phyloP scores from a whole-genome alignment of 2,329 filamentous ascomycete species.

The Colletotrichum shisoi region DNA sequence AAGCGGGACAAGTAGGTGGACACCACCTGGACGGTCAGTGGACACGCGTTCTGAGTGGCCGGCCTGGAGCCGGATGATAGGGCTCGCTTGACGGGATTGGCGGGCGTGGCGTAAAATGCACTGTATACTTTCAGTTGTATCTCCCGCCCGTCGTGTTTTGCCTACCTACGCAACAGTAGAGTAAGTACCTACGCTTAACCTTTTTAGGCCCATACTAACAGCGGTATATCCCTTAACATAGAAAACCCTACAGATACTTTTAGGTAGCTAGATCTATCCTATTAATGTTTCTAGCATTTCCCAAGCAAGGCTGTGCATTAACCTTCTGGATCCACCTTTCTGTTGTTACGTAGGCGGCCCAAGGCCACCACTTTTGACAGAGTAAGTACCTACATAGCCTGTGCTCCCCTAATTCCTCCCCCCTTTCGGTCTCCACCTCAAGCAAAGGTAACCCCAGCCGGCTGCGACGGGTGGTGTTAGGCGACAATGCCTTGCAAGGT shows the following conservation, averaged over 20 bases:
- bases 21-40: background rate
- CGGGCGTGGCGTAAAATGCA: background rate
- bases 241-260: too few relatives aligned
- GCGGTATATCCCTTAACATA: too few relatives aligned
- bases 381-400: too few relatives aligned
- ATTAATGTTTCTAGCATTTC: too few relatives aligned
- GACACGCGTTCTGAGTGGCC: conserved; percentile 14
- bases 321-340: too few relatives aligned
- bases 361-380: too few relatives aligned
- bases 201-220: too few relatives aligned
- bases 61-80: background rate
- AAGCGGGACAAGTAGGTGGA: background rate
- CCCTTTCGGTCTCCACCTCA: conserved; percentile 6
- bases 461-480: conserved; percentile 18
- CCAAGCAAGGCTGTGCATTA: too few relatives aligned
- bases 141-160: background rate
- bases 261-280: too few relatives aligned
- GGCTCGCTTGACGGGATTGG: conserved; percentile 26
- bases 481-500: background rate
- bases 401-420: conserved; percentile 21
- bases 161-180: background rate
- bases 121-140: background rate
- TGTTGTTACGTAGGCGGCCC: too few relatives aligned
- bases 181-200: too few relatives aligned
- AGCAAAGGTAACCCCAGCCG: conserved; percentile 15